These are phyloP conservation scores for Solidago caesia DNA, from an alignment of 129 eudicot species.

Conservation along the genomic window DNA sequence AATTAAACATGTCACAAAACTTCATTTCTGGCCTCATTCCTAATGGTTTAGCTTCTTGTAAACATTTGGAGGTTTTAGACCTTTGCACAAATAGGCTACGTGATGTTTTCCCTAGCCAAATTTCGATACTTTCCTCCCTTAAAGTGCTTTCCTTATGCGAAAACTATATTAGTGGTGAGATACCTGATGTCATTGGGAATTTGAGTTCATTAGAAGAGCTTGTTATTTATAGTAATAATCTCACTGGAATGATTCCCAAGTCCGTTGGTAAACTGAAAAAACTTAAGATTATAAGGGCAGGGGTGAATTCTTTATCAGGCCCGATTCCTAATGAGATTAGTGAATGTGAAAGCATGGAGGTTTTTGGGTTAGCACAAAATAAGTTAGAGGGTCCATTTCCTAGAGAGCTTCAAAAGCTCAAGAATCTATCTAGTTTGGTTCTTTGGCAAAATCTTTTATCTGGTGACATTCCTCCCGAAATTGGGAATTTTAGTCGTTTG, in stretches of 20 bases:
- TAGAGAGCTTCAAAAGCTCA: constrained; percentile 60
- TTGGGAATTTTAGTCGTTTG: constrained; percentile 67
- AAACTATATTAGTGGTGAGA: constrained; percentile 61
- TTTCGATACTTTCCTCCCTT: constrained; percentile 53
- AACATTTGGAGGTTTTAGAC: constrained; percentile 60
- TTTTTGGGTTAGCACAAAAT: constrained; percentile 76
- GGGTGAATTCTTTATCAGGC: constrained; percentile 65
- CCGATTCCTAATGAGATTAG: constrained; percentile 64
- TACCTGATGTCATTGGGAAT: constrained; percentile 65
- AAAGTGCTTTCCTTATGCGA: constrained; percentile 69
- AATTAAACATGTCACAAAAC: constrained; percentile 60
- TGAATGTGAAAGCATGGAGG: constrained; percentile 64
- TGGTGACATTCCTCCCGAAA: constrained; percentile 68
- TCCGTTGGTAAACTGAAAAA: constrained; percentile 53
- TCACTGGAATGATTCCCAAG: constrained; percentile 69
- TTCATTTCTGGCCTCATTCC: constrained; percentile 80
- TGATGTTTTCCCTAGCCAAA: constrained; percentile 51
- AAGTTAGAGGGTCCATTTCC: constrained; percentile 64
- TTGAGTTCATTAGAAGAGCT: constrained; percentile 61
- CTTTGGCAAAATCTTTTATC: constrained; percentile 72
- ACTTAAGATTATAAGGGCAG: constrained; percentile 74
- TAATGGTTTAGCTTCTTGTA: constrained; percentile 47
- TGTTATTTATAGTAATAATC: constrained; percentile 74
- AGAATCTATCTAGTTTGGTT: constrained; percentile 54
- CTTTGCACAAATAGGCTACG: constrained; percentile 77